These are phyloP conservation scores for Boeremia exigua DNA, from an alignment of 2,329 filamentous ascomycete species.

Conservation along the genomic window DNA sequence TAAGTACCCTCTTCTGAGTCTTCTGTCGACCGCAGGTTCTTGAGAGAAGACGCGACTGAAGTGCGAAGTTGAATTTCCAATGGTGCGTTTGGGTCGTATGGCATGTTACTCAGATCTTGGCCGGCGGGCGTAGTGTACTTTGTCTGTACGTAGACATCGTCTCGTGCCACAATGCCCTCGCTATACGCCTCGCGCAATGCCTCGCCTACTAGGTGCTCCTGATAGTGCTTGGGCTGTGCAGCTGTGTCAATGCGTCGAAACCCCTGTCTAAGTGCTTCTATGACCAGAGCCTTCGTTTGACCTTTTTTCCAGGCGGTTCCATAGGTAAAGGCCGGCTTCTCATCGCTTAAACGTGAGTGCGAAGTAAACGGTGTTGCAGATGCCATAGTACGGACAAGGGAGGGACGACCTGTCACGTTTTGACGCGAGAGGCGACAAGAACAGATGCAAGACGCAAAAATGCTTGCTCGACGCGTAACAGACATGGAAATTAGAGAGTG, in stretches of 20 bases:
- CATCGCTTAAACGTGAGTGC: slow-evolving; percentile 24
- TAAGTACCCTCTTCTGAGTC: slow-evolving; percentile 53
- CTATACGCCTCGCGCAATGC: slow-evolving; percentile 68
- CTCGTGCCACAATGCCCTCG: slow-evolving; percentile 63
- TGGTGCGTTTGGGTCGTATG: slow-evolving; percentile 65
- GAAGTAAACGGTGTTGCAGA: slow-evolving; percentile 18
- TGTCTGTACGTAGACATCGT: slow-evolving; percentile 78
- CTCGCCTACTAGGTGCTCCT: slow-evolving; percentile 72
- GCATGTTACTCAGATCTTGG: slow-evolving; percentile 66
- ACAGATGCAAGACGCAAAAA: not conserved
- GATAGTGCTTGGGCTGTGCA: slow-evolving; percentile 78
- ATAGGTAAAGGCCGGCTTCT: slow-evolving; percentile 63
- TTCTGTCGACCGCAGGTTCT: slow-evolving; percentile 58
- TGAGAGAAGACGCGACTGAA: slow-evolving; percentile 71
- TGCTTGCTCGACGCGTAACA: not conserved
- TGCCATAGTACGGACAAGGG: slow-evolving; percentile 25
- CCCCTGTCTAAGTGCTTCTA: slow-evolving; percentile 69
- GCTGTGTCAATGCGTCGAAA: slow-evolving; percentile 80
- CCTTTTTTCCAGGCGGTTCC: slow-evolving; percentile 89
- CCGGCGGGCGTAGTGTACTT: slow-evolving; percentile 74
- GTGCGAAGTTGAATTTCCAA: slow-evolving; percentile 69
- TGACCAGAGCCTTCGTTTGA: slow-evolving; percentile 69
- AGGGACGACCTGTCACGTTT: not conserved
- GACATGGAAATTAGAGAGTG: not conserved
- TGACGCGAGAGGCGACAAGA: not conserved